Evolutionary conservation across 768 basidiomycete genomes (phyloP).

Genomic region (Candolleomyces eurysporus): DNA sequence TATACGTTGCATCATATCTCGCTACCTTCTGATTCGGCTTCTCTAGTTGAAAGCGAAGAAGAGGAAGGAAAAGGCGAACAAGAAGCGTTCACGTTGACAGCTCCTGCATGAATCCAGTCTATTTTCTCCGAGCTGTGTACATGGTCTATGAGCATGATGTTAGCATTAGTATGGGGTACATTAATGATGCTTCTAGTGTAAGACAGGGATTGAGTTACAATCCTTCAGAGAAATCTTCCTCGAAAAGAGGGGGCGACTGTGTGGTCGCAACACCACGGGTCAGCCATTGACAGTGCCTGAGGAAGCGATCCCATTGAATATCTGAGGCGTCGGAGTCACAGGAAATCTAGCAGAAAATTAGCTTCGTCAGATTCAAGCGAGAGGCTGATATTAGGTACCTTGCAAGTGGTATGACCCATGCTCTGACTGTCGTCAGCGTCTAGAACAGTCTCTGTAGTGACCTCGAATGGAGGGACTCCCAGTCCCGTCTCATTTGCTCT

Average conservation of each 20-base stretch:
- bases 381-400: neutral
- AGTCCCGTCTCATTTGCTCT: neutral
- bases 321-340: neutral
- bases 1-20: neutral
- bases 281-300: neutral
- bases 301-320: slow-evolving; percentile 1
- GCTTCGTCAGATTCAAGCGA: neutral
- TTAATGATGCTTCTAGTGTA: neutral
- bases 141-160: neutral
- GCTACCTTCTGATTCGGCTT: neutral
- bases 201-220: neutral
- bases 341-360: neutral
- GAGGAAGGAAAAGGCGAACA: slow-evolving; percentile 70
- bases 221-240: neutral
- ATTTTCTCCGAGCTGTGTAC: too few species aligned
- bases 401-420: neutral
- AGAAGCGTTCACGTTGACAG: slow-evolving; percentile 43
- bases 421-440: neutral
- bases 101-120: too few species aligned
- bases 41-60: slow-evolving; percentile 79
- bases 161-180: neutral
- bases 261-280: neutral
- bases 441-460: neutral
- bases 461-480: neutral
- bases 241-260: neutral